A percentile compares a stretch with the other conserved stretches of the same genome.
These are phyloP conservation scores for Ochetophila trinervis DNA, from an alignment of 306 rosid species.

Conservation along the genomic window DNA sequence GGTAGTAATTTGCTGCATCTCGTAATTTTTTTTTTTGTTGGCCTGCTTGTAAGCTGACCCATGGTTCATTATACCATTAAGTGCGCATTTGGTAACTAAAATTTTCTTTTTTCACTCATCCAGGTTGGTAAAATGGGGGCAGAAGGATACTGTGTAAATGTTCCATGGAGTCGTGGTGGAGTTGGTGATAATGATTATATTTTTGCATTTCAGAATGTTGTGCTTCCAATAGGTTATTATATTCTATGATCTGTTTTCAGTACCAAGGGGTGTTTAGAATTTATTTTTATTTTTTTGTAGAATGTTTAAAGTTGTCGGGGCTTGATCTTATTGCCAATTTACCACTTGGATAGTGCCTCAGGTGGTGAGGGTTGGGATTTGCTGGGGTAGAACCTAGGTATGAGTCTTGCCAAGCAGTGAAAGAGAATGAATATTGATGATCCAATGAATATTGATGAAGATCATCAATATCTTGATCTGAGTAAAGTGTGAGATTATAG, in stretches of 20 bases:
- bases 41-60: not conserved
- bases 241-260: not conserved
- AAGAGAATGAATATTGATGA: not conserved
- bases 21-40: not conserved
- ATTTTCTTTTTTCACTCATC: constrained; percentile 23
- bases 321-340: not conserved
- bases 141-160: constrained; percentile 93
- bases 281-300: constrained; percentile 1
- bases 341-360: too few species aligned
- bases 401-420: not conserved
- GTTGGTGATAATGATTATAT: constrained; percentile 89
- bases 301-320: not conserved
- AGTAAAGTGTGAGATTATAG: not conserved
- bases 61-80: constrained; percentile 6
- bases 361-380: not conserved
- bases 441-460: not conserved
- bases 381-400: not conserved
- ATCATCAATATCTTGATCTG: not conserved
- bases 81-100: constrained; percentile 17
- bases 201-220: constrained; percentile 85
- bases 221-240: constrained; percentile 87
- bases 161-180: constrained; percentile 91
- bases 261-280: not conserved
- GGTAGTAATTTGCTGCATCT: too few species aligned
- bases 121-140: constrained; percentile 95